Evolutionary conservation across 768 basidiomycete genomes (phyloP).

Genomic region (Zangia roseola): DNA sequence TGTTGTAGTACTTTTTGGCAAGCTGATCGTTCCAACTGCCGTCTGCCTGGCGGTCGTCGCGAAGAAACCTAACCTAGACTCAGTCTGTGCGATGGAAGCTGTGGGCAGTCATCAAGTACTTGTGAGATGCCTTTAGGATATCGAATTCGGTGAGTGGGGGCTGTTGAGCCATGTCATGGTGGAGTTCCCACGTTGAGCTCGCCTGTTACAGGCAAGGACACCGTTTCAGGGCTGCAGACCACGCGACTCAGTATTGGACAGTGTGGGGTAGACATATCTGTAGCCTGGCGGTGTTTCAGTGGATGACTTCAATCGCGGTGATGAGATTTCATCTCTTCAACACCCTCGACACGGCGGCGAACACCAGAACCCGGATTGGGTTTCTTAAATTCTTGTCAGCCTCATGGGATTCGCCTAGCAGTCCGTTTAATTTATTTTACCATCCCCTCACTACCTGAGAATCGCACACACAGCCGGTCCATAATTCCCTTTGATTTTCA

Average conservation of each 20-base stretch:
- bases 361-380: background rate
- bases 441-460: background rate
- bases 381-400: constrained; percentile 8
- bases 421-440: background rate
- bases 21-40: constrained; percentile 76
- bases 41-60: constrained; percentile 43
- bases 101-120: constrained; percentile 28
- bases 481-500: background rate
- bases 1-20: constrained; percentile 85
- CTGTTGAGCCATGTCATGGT: background rate
- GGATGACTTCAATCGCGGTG: too few species aligned
- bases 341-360: background rate
- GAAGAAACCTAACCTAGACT: constrained; percentile 59
- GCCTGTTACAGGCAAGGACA: too few species aligned
- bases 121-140: constrained; percentile 71
- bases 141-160: constrained; percentile 58
- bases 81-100: background rate
- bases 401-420: constrained; percentile 18
- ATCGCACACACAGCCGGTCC: background rate
- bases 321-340: constrained; percentile 1
- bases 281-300: constrained; percentile 7
- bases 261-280: too few species aligned
- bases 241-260: too few species aligned
- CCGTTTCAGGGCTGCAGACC: too few species aligned
- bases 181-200: constrained; percentile 1